A percentile compares a stretch with the other conserved stretches of the same genome.
phyloP scores from a whole-genome alignment of 805 yeast species.

The Candida mattraensis region DNA sequence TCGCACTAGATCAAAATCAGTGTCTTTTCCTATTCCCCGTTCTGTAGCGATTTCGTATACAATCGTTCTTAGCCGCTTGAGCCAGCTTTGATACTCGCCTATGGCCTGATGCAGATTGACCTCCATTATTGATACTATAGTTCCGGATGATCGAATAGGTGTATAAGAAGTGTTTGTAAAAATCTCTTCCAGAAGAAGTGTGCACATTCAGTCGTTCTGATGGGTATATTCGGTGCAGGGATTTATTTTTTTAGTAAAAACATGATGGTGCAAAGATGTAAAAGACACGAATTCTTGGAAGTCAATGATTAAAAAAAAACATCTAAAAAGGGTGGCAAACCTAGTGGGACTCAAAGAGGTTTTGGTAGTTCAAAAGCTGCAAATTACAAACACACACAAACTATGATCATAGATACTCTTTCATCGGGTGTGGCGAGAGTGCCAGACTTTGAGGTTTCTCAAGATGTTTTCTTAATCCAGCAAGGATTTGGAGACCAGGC shows the following conservation, averaged over 20 bases:
- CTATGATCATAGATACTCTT: slow-evolving; percentile 38
- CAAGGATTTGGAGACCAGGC: slow-evolving; percentile 26
- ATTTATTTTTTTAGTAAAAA: not conserved
- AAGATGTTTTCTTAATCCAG: slow-evolving; percentile 66
- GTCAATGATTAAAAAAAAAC: too few relatives aligned
- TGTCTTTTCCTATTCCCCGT: slow-evolving; percentile 4
- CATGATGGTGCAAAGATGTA: too few relatives aligned
- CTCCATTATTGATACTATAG: too few relatives aligned
- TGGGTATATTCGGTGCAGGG: too few relatives aligned
- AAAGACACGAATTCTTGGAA: too few relatives aligned
- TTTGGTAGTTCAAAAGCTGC: too few relatives aligned
- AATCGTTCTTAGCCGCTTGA: slow-evolving; percentile 9
- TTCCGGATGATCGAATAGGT: too few relatives aligned
- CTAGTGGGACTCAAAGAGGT: too few relatives aligned
- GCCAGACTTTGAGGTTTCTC: slow-evolving; percentile 84
- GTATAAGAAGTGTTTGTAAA: too few relatives aligned
- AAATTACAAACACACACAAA: slow-evolving; percentile 3
- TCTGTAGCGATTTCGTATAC: slow-evolving; percentile 7
- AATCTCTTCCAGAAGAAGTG: too few relatives aligned
- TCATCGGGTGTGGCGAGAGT: slow-evolving; percentile 55
- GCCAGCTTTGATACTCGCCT: slow-evolving; percentile 1
- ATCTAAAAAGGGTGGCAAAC: slow-evolving; percentile 10
- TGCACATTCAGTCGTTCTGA: too few relatives aligned
- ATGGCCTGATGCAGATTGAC: slow-evolving; percentile 1
- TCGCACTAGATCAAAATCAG: slow-evolving; percentile 15